Evolutionary conservation across 305 asterid species (phyloP).

Genomic region (Fraxinus baroniana): DNA sequence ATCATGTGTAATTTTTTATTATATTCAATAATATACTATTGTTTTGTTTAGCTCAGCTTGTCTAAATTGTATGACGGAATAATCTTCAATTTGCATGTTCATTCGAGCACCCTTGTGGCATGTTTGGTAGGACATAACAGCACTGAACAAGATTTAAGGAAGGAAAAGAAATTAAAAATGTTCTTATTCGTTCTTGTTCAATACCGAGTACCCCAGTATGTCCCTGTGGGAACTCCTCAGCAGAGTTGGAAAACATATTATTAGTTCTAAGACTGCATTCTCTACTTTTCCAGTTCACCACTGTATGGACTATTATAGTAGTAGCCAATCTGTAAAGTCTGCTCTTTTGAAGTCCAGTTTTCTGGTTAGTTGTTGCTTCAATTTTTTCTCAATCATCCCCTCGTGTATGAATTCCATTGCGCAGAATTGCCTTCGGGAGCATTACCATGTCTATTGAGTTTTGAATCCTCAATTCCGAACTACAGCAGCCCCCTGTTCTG

Average conservation of each 20-base stretch:
- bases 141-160: not conserved
- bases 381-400: not conserved
- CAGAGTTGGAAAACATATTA: not conserved
- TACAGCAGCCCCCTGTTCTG: not conserved
- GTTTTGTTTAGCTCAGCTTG: constrained; percentile 16
- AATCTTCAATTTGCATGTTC: not conserved
- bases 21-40: constrained; percentile 1
- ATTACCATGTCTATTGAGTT: not conserved
- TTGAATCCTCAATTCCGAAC: not conserved
- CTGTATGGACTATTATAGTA: not conserved
- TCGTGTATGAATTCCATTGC: not conserved
- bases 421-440: not conserved
- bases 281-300: not conserved
- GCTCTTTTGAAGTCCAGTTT: not conserved
- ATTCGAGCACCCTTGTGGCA: not conserved
- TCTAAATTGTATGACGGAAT: not conserved
- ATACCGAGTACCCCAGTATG: not conserved
- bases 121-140: not conserved
- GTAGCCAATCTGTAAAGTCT: not conserved
- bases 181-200: not conserved
- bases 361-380: not conserved
- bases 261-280: not conserved
- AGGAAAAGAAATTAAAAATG: not conserved
- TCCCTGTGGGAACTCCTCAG: not conserved
- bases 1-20: constrained; percentile 19